phyloP scores from a whole-genome alignment of 371 early-diverging fungal genomes.

The Entomophthora muscae region DNA sequence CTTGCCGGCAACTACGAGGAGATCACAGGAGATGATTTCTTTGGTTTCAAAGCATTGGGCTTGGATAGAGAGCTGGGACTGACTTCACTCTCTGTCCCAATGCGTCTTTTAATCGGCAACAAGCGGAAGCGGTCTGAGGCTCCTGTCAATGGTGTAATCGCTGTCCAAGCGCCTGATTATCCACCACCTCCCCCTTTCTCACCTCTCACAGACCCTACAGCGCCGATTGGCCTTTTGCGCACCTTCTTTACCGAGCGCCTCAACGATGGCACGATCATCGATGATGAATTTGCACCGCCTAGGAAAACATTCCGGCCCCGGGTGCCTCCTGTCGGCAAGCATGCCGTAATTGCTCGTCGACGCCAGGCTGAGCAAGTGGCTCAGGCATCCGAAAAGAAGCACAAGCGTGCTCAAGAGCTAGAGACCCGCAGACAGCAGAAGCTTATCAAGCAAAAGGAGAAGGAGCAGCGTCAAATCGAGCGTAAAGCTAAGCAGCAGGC shows the following conservation, averaged over 20 bases:
- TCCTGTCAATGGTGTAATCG: neutral
- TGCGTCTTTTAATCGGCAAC: neutral
- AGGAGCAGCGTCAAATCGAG: neutral
- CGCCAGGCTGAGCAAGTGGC: neutral
- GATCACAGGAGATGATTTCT: conserved; percentile 70
- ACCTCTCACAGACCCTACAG: neutral
- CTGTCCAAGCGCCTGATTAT: neutral
- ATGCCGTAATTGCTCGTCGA: neutral
- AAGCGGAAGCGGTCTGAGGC: neutral
- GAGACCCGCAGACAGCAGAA: neutral
- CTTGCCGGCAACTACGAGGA: conserved; percentile 61
- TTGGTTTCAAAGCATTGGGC: conserved; percentile 75
- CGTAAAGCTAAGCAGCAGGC: neutral
- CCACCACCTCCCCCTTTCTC: neutral
- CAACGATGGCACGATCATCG: neutral
- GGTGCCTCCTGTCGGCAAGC: conserved; percentile 5
- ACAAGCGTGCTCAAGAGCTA: neutral
- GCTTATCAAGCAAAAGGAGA: neutral
- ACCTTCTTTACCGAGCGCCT: neutral
- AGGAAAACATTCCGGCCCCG: neutral
- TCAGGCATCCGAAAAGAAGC: neutral
- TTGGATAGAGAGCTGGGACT: conserved; percentile 43
- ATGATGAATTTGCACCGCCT: conserved; percentile 1
- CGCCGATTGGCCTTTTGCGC: neutral
- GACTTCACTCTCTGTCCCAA: conserved; percentile 19